Percentiles rank a stretch among this genome's conserved stretches.
phyloP scores from a whole-genome alignment of 306 rosid species.

The Citrullus mucosospermus region DNA sequence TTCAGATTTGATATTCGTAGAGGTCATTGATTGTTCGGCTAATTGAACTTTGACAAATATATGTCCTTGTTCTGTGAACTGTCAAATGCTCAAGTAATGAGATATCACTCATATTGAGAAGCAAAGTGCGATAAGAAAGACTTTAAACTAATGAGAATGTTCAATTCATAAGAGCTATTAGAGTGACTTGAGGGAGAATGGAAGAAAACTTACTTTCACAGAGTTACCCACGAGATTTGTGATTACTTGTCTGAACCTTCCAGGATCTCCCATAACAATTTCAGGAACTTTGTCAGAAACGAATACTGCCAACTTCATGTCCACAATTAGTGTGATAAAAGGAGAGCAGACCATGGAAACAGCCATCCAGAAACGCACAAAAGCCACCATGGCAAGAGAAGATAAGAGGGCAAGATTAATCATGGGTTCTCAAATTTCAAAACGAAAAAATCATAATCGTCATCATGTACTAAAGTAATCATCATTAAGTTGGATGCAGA shows the following conservation, averaged over 20 bases:
- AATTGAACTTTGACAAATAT: conserved; percentile 79
- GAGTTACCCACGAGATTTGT: conserved; percentile 98
- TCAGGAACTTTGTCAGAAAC: conserved; percentile 96
- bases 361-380: not conserved
- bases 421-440: not conserved
- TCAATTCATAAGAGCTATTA: not conserved
- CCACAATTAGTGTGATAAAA: no score
- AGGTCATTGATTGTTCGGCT: conserved; percentile 36
- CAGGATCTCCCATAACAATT: conserved; percentile 81
- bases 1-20: conserved; percentile 38
- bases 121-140: not conserved
- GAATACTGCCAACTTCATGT: conserved; percentile 75
- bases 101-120: not conserved
- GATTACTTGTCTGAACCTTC: conserved; percentile 90
- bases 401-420: not conserved
- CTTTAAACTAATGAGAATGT: not conserved
- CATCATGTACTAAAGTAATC: not conserved
- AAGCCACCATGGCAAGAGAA: not conserved
- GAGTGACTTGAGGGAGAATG: not conserved
- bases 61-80: conserved; percentile 97
- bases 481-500: not conserved
- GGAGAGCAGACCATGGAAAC: not conserved
- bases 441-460: not conserved
- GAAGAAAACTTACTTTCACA: conserved; percentile 52
- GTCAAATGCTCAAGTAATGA: conserved; percentile 13